phyloP scores from a whole-genome alignment of 495 filamentous ascomycete species.

The Aspergillus avenaceus region DNA sequence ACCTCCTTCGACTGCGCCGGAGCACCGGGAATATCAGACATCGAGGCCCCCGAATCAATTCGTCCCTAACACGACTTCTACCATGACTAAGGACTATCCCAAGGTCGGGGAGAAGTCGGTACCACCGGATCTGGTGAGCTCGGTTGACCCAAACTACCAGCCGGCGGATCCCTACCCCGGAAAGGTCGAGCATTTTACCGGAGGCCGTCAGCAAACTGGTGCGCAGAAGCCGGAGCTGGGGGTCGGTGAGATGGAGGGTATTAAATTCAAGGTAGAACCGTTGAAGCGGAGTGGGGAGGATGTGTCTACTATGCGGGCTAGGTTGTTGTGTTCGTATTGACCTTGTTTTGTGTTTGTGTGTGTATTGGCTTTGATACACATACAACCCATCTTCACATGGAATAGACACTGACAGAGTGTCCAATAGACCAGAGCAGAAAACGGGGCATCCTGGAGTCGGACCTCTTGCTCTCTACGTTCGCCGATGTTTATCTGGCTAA shows the following conservation, averaged over 20 bases:
- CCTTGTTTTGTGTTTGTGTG: background rate
- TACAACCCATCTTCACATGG: background rate
- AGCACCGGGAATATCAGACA: conserved; percentile 50
- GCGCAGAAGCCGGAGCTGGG: conserved; percentile 63
- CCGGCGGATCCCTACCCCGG: conserved; percentile 58
- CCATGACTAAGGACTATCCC: conserved; percentile 60
- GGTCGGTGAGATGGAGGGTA: conserved; percentile 89
- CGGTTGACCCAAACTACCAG: conserved; percentile 51
- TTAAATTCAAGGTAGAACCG: conserved; percentile 85
- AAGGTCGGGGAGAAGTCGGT: conserved; percentile 51
- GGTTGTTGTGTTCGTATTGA: conserved; percentile 74
- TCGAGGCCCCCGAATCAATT: conserved; percentile 56
- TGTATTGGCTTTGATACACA: background rate
- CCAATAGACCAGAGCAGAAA: conserved; percentile 93
- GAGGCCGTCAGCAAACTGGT: conserved; percentile 50
- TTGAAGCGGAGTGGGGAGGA: conserved; percentile 77
- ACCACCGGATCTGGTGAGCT: conserved; percentile 58
- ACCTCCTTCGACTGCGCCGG: conserved; percentile 31
- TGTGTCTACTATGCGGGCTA: conserved; percentile 74
- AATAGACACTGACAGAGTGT: too few species aligned
- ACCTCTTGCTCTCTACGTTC: conserved; percentile 94
- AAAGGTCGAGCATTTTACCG: conserved; percentile 60
- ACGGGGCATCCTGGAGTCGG: conserved; percentile 90
- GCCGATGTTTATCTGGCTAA: conserved; percentile 68
- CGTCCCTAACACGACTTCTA: conserved; percentile 61